These are phyloP conservation scores for Stagonosporopsis tanaceti DNA, from an alignment of 2,329 filamentous ascomycete genomes.

Conservation along the genomic window DNA sequence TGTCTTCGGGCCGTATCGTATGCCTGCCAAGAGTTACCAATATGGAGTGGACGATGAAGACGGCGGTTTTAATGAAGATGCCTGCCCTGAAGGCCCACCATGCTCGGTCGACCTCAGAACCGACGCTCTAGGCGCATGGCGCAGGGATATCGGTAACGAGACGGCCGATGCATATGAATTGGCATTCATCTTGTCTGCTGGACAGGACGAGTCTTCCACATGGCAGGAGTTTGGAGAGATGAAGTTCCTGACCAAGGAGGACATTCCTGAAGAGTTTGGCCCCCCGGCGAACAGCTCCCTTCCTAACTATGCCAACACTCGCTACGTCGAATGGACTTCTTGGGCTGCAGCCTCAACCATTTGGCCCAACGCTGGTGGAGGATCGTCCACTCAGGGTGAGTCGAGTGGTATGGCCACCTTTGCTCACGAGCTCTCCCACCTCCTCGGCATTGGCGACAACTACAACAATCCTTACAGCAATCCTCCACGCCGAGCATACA, in stretches of 20 bases:
- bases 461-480: slow-evolving; percentile 63
- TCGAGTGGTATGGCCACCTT: slow-evolving; percentile 63
- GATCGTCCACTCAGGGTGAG: slow-evolving; percentile 63
- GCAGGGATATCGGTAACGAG: slow-evolving; percentile 60
- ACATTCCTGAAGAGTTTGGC: slow-evolving; percentile 60
- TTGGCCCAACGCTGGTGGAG: slow-evolving; percentile 63
- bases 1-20: slow-evolving; percentile 60
- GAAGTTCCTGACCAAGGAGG: slow-evolving; percentile 58
- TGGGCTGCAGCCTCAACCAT: slow-evolving; percentile 61
- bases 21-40: slow-evolving; percentile 59
- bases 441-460: slow-evolving; percentile 63
- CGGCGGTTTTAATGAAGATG: slow-evolving; percentile 57
- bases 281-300: slow-evolving; percentile 55
- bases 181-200: slow-evolving; percentile 63
- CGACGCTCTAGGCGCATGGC: slow-evolving; percentile 60
- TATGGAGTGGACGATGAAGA: slow-evolving; percentile 59
- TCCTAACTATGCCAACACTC: slow-evolving; percentile 58
- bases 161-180: slow-evolving; percentile 59
- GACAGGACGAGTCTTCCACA: slow-evolving; percentile 63
- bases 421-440: slow-evolving; percentile 62
- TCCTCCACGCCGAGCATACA: slow-evolving; percentile 58
- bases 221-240: slow-evolving; percentile 67
- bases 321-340: slow-evolving; percentile 63
- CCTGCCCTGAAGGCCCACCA: slow-evolving; percentile 54
- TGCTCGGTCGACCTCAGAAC: slow-evolving; percentile 60